Conservation (phyloP, 2,329 filamentous ascomycete species). For the Raffaelea ambrosiae region DNA sequence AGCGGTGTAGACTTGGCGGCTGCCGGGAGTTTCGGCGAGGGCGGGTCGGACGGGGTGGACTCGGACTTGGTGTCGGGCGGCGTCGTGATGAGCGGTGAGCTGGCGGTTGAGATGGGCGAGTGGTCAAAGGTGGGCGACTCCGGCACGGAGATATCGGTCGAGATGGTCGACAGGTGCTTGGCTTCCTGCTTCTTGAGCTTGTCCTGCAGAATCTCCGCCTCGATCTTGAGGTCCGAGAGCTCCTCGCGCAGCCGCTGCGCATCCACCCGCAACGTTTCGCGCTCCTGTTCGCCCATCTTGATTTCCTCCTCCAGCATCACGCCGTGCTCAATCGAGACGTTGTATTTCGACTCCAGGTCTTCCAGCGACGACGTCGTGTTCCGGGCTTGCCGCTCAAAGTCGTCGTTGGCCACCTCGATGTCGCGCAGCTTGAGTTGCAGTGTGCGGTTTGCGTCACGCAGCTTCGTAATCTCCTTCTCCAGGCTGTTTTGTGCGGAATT, state of each 20-base stretch:
- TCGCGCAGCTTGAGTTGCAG: conserved; percentile 80
- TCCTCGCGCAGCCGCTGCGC: conserved; percentile 85
- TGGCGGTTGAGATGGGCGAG: conserved; percentile 78
- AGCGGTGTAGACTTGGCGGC: conserved; percentile 49
- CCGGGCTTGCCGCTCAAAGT: conserved; percentile 91
- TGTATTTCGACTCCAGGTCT: conserved; percentile 95
- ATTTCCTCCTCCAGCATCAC: conserved; percentile 96
- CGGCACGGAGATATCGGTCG: conserved; percentile 53
- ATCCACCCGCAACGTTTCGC: conserved; percentile 82
- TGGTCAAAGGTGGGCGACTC: conserved; percentile 66
- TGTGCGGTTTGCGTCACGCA: conserved; percentile 76
- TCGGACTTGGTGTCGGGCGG: conserved; percentile 66
- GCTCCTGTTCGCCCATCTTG: conserved; percentile 81
- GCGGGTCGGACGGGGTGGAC: conserved; percentile 60
- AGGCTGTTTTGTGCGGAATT: conserved; percentile 74
- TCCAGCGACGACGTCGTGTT: conserved; percentile 94
- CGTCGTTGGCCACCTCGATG: conserved; percentile 96
- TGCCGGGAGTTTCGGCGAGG: conserved; percentile 90
- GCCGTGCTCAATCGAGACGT: conserved; percentile 80
- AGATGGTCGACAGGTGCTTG: conserved; percentile 50
- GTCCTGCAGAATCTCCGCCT: conserved; percentile 88
- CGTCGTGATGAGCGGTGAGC: conserved; percentile 82
- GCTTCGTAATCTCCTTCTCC: conserved; percentile 90
- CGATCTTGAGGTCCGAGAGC: conserved; percentile 85
- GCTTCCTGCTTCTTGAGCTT: conserved; percentile 70